Percentiles rank a stretch among this genome's conserved stretches.
These are phyloP conservation scores for Colletotrichum limetticola DNA, from an alignment of 2,329 filamentous ascomycete species.

Conservation along the genomic window DNA sequence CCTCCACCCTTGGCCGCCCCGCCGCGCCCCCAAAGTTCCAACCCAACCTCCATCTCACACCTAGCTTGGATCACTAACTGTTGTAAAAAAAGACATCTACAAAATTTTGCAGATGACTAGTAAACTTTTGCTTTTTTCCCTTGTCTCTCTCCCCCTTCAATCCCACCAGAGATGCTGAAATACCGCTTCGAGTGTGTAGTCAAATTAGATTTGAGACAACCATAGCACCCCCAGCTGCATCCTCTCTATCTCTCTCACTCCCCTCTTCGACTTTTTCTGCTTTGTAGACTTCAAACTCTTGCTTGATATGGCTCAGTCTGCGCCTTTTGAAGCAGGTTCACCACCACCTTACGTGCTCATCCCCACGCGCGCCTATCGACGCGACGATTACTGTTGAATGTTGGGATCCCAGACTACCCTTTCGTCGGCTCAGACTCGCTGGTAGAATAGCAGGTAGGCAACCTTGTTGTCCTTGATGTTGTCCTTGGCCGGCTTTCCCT, in stretches of 20 bases:
- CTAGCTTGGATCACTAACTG: not conserved
- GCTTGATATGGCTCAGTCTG: not conserved
- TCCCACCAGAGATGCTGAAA: conserved; percentile 6
- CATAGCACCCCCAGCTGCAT: not conserved
- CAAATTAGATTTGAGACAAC: conserved; percentile 26
- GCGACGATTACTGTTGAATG: conserved; percentile 2
- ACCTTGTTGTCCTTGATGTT: conserved; percentile 93
- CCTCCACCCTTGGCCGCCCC: not conserved
- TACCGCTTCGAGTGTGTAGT: conserved; percentile 9
- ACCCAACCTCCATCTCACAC: not conserved
- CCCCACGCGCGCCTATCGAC: conserved; percentile 6
- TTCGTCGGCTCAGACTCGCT: conserved; percentile 68
- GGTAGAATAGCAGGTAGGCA: conserved; percentile 96
- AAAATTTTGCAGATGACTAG: conserved; percentile 14
- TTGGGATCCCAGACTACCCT: not conserved
- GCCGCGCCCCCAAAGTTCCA: not conserved
- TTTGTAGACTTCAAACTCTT: conserved; percentile 14
- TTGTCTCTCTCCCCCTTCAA: not conserved
- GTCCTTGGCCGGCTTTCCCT: conserved; percentile 66
- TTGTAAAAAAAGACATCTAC: conserved; percentile 19
- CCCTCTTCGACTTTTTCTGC: not conserved
- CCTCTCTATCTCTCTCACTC: conserved; percentile 1
- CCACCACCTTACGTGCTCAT: not conserved
- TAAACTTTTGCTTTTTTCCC: not conserved
- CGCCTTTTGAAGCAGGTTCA: not conserved